Evolutionary conservation across 1,139 yeast species (phyloP).

Genomic region (Yamadazyma blattariae): DNA sequence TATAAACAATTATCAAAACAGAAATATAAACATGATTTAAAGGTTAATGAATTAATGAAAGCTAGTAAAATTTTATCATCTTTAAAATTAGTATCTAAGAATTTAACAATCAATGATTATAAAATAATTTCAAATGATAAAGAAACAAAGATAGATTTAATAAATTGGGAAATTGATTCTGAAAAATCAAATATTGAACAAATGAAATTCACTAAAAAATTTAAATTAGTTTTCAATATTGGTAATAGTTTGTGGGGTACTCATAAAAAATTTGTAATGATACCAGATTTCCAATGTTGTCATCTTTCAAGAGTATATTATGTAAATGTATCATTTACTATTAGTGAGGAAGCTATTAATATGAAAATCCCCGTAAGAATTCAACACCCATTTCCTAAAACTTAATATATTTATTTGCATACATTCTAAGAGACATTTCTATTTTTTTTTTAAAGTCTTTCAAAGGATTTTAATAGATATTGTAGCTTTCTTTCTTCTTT

Average conservation of each 20-base stretch:
- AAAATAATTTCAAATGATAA: slow-evolving; percentile 6
- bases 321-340: slow-evolving; percentile 27
- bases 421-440: no score
- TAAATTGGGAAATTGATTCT: slow-evolving; percentile 6
- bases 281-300: slow-evolving; percentile 41
- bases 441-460: no score
- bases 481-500: no score
- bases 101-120: slow-evolving; percentile 17
- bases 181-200: slow-evolving; percentile 1
- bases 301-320: slow-evolving; percentile 34
- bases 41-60: slow-evolving; percentile 23
- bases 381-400: slow-evolving; percentile 7
- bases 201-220: slow-evolving; percentile 8
- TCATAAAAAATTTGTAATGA: slow-evolving; percentile 26
- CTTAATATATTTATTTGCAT: background rate
- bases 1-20: slow-evolving; percentile 31
- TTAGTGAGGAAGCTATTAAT: slow-evolving; percentile 25
- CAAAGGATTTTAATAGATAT: no score
- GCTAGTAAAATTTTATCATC: slow-evolving; percentile 36
- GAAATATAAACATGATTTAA: no score
- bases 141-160: slow-evolving; percentile 4
- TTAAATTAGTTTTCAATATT: slow-evolving; percentile 13
- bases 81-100: slow-evolving; percentile 25
- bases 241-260: slow-evolving; percentile 6
- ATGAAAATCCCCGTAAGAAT: slow-evolving; percentile 27